phyloP scores from a whole-genome alignment of 805 yeast genomes.

The Ogataea ganodermae region DNA sequence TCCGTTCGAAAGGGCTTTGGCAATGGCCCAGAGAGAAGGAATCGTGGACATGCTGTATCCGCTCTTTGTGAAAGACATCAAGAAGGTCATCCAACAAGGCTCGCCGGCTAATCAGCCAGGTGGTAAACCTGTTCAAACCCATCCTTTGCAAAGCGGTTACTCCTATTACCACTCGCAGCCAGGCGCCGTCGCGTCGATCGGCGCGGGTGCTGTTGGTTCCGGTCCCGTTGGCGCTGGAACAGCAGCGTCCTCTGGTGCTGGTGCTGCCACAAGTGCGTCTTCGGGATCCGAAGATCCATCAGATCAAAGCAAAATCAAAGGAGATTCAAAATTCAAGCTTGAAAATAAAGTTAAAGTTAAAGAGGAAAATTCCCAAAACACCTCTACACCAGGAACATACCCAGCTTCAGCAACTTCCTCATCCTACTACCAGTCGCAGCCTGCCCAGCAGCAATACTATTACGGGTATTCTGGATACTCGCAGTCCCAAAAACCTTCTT shows the following conservation, averaged over 20 bases:
- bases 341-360: background rate
- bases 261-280: background rate
- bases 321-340: conserved; percentile 1
- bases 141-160: conserved; percentile 10
- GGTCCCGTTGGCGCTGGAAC: background rate
- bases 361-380: conserved; percentile 1
- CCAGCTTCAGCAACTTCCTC: background rate
- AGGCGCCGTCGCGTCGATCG: conserved; percentile 2
- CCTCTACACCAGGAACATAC: conserved; percentile 1
- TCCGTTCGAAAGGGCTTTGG: conserved; percentile 69
- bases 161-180: conserved; percentile 19
- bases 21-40: conserved; percentile 69
- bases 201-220: conserved; percentile 4
- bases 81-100: conserved; percentile 43
- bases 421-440: conserved; percentile 10
- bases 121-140: conserved; percentile 15
- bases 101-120: conserved; percentile 34
- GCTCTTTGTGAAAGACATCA: conserved; percentile 65
- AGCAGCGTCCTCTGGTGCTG: background rate
- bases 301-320: background rate
- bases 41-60: conserved; percentile 61
- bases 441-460: conserved; percentile 6
- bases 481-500: conserved; percentile 5
- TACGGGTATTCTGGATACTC: conserved; percentile 6
- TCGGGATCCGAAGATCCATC: background rate